A percentile compares a stretch with the other conserved stretches of the same genome.
phyloP scores from a whole-genome alignment of 345 rosid species.

The Gynandropsis gynandra region DNA sequence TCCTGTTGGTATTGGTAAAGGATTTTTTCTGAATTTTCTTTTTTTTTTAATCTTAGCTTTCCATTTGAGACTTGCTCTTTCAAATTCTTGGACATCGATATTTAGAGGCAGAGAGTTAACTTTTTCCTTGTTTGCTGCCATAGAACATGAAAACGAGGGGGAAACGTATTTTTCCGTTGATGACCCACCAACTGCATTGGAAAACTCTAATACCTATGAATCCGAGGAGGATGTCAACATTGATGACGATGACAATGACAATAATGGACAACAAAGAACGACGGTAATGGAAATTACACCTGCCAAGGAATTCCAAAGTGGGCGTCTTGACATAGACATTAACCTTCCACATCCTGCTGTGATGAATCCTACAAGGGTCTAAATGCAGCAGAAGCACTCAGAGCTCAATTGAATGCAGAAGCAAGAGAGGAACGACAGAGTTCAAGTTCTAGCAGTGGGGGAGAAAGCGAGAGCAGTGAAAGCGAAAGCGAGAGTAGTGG shows the following conservation, averaged over 20 bases:
- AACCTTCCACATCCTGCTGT: slow-evolving; percentile 41
- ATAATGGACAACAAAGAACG: slow-evolving; percentile 20
- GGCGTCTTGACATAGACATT: slow-evolving; percentile 54
- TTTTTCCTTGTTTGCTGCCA: slow-evolving; percentile 8
- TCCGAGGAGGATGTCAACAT: slow-evolving; percentile 43
- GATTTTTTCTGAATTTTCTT: slow-evolving; percentile 2
- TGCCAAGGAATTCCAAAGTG: slow-evolving; percentile 26
- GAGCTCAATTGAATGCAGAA: slow-evolving; percentile 68
- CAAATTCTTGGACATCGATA: neutral
- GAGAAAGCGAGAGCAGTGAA: slow-evolving; percentile 40
- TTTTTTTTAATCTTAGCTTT: too few relatives aligned
- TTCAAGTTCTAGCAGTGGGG: slow-evolving; percentile 56
- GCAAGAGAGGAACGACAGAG: slow-evolving; percentile 36
- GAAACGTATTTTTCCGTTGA: slow-evolving; percentile 15
- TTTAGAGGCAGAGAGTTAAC: neutral
- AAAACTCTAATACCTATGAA: slow-evolving; percentile 29
- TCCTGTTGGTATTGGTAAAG: slow-evolving; percentile 34
- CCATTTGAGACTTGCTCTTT: too few relatives aligned
- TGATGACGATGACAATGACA: slow-evolving; percentile 27
- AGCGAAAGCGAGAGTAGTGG: slow-evolving; percentile 39
- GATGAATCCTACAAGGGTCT: slow-evolving; percentile 48
- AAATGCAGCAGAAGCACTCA: slow-evolving; percentile 81
- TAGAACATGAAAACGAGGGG: slow-evolving; percentile 30
- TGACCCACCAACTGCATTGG: slow-evolving; percentile 21
- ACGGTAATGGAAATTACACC: slow-evolving; percentile 21